Percentiles rank a stretch among this genome's conserved stretches.
Evolutionary conservation across 768 basidiomycete species (phyloP).

Genomic region (Porphyrellus cyaneotinctus): DNA sequence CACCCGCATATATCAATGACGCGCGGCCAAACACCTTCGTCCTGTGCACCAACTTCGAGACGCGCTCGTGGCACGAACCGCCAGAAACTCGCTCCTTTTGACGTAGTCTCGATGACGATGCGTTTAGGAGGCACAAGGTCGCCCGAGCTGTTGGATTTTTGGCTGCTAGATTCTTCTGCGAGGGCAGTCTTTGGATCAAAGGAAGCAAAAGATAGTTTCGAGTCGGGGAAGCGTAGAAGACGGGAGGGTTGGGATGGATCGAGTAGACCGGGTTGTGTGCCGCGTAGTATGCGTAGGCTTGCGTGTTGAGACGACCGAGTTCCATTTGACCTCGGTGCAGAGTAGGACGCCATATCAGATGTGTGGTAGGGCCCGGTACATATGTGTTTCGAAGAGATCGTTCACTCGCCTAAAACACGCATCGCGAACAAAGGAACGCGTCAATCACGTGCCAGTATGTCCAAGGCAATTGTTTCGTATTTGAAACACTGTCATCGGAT

Average conservation of each 20-base stretch:
- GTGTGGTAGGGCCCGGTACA: not conserved
- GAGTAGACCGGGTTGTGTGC: conserved; percentile 57
- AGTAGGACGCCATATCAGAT: conserved; percentile 12
- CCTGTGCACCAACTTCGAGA: conserved; percentile 48
- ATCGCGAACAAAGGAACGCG: conserved; percentile 2
- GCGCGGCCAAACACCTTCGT: conserved; percentile 73
- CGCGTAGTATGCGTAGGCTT: conserved; percentile 28
- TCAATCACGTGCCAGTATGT: conserved; percentile 18
- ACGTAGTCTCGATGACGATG: conserved; percentile 64
- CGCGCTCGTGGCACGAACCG: conserved; percentile 73
- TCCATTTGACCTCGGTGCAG: conserved; percentile 2
- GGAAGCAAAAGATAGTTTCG: conserved; percentile 66
- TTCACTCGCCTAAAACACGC: too few relatives aligned
- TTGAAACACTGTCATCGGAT: too few relatives aligned
- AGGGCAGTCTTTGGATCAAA: conserved; percentile 67
- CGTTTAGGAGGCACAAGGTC: conserved; percentile 58
- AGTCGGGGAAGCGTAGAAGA: conserved; percentile 55
- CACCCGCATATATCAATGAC: conserved; percentile 67
- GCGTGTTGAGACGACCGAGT: conserved; percentile 7
- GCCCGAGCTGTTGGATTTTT: conserved; percentile 42
- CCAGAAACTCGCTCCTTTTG: conserved; percentile 59
- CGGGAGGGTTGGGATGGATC: conserved; percentile 61
- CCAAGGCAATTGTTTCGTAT: too few relatives aligned
- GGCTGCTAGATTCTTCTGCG: conserved; percentile 36
- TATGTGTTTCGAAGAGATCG: not conserved